Base-by-base conservation (phyloP, 768 basidiomycete genomes). In the Xerocomus brunneocitrinus region DNA sequence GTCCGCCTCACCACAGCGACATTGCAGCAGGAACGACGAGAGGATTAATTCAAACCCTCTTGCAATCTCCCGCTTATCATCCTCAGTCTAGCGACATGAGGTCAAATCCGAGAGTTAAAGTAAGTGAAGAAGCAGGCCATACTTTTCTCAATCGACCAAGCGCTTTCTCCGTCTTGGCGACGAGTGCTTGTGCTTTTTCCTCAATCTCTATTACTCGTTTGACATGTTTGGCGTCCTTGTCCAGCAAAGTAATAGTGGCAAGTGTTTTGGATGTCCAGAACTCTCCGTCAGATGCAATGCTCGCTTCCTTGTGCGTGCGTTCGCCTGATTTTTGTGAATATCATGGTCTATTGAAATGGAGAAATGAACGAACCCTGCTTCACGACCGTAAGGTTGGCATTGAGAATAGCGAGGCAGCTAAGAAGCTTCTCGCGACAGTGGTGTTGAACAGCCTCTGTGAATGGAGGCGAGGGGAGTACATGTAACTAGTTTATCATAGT, bases 211-310 rank as follows among this genome's bases (percentile, higher is more conserved):
- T 68, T 1, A 85, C 69, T 5, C 73, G 58, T 6, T 75, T 70
- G 47, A 86, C 78, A 56, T 92, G 89, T 63, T 91, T 92, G 30
- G 67, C 64, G 65, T 91, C 87, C 39, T 75, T 73, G 66, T 88
- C 84, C 28, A 95, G 65, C 42, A 63, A 53, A 45, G 73, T 71
- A 52, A 89, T 76, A 12, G 76, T 81, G 5, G 72, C 65, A 10
- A 93, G 73, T 9, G 82, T 79, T 62, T 82, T 82, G 3, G 82
- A 76, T 8, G 89, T 74, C 93, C 93, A 97, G 56, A 90, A 82
- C 60, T 85, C 79, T 28, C 91, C 90, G 53, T 89, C 80, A 7
- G 82, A 78, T 35, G 87, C 80, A 22, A 81, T 79, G 2, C 80
- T 86, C 16, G 79, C 67, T n/a, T 76, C 64, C 65, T 84, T 87